Evolutionary conservation across 176 grass and related monocot genomes (phyloP), one percentile per base, ranked within the genome.

Genomic region (Aegilops tauschii): DNA sequence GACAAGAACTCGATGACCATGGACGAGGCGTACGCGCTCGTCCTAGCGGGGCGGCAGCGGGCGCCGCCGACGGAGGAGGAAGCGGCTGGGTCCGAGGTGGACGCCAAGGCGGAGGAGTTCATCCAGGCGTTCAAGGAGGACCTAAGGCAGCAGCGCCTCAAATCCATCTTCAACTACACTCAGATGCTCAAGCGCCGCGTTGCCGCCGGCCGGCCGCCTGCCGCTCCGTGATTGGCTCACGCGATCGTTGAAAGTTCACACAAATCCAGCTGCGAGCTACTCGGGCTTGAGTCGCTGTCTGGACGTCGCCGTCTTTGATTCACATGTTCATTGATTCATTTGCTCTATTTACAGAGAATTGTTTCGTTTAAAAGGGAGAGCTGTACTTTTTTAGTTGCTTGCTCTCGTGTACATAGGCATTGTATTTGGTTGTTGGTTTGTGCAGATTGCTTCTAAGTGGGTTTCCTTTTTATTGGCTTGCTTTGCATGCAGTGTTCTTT

Each of bases 161-260:
- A 88, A 54, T 91, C 90, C 82, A 88, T 91, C 90, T 65, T 45
- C 86, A 88, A 85, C 82, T 91, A 91, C 90, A 91, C 90, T 17
- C 86, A 88, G 82, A 91, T 81, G 89, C 89, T 91, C 86, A 84
- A 85, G 86, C 40, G 29, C 76, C 81, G 85, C 29, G 89, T 67
- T 68, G 44, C 9, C 69, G 65, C 21, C 61, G 3, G 62, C 21
- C 30, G 32, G 18, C 12, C 16, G 64, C 39, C 58, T 59, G 77
- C 58, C 47, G 18, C 5, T 64, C 59, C 44, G 9, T 8, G 25
- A 23, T 21, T 6, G 13, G 25, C 14, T 12, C 23, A 12, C n/a
- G 1, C 42, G 61, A 39, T 44, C 12, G 76, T 23, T 80, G 13
- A 45, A 21, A 80, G 23, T 2, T 65, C 78, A 13, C 78, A 65